Base-by-base conservation (phyloP, 83 land plant species). In the Diphasiastrum complanatum region DNA sequence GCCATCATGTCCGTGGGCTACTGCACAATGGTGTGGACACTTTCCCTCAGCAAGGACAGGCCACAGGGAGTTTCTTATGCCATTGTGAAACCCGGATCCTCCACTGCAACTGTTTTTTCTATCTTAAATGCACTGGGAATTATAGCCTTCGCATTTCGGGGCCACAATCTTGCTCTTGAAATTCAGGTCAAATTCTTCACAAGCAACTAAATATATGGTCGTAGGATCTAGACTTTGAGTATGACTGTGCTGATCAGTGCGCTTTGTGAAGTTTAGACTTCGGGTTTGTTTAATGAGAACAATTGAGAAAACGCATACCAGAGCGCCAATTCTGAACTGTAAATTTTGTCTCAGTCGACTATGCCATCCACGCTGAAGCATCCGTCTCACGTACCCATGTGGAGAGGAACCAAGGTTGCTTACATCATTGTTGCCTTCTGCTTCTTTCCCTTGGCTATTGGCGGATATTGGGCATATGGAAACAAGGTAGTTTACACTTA, bases 361-460 rank as follows among this genome's bases (percentile, higher is more conserved):
- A 85, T 92, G 87, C 97, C 95, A 33, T 87, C 97, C 50, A 84
- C 85, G 0, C 75, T 85, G 60, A 87, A 87, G 70, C 83, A 88
- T 67, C 97, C 97, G 14, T 79, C 97, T 46, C 74, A 75, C 51
- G 76, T 87, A 27, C 84, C 95, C 3, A 92, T 92, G 97, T 92
- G 97, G 97, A 78, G 83, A 64, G 97, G 97, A 50, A 90, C 91
- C 45, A 87, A 87, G 49, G 79, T 79, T 56, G 95, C 97, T 12
- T 88, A 82, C 72, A 34, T 73, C 19, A 72, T 87, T 31, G 71
- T 91, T 56, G 95, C 90, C 23, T 47, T 81, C 66, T 91, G 97
- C 63, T 37, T 82, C 48, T 91, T 91, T 58, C 95, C 97, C 14
- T 62, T 91, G 23, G 95, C 97, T 20, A 72, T 85, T 64, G 97